Evolutionary conservation across 2,329 filamentous ascomycete genomes (phyloP).

Genomic region (Sporothrix sp.): DNA sequence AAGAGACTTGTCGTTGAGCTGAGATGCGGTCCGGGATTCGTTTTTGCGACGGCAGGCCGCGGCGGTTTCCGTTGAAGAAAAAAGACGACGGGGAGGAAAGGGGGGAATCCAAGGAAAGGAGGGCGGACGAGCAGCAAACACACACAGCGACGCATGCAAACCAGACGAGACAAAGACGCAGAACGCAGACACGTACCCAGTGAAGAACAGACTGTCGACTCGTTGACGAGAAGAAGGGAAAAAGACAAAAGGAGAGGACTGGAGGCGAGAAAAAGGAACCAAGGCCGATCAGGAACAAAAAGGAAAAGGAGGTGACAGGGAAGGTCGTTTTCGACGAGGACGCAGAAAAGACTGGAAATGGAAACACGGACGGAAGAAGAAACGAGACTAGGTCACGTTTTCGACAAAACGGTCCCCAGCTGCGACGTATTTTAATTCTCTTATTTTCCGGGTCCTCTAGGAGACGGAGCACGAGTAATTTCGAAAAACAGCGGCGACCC

Average conservation of each 20-base stretch:
- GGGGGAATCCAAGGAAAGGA: neutral
- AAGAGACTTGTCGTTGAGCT: neutral
- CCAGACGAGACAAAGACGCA: neutral
- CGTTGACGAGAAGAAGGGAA: neutral
- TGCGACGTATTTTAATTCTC: neutral
- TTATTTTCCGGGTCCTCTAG: neutral
- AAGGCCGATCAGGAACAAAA: neutral
- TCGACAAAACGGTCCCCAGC: neutral
- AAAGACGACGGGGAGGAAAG: neutral
- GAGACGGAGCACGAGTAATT: slow-evolving; percentile 9
- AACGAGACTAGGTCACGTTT: slow-evolving; percentile 3
- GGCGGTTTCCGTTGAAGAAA: slow-evolving; percentile 1
- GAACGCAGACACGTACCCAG: slow-evolving; percentile 11
- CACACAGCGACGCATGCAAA: neutral
- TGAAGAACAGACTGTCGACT: slow-evolving; percentile 11
- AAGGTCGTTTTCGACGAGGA: neutral
- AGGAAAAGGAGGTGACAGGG: slow-evolving; percentile 6
- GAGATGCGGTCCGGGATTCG: neutral
- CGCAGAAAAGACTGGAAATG: neutral
- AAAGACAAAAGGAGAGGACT: neutral
- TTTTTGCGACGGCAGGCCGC: too few species aligned
- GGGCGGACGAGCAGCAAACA: neutral
- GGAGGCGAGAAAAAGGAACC: neutral
- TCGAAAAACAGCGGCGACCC: slow-evolving; percentile 9
- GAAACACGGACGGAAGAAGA: neutral